phyloP scores from a whole-genome alignment of 208 protist genomes.

The Trypanosoma platydactyli region DNA sequence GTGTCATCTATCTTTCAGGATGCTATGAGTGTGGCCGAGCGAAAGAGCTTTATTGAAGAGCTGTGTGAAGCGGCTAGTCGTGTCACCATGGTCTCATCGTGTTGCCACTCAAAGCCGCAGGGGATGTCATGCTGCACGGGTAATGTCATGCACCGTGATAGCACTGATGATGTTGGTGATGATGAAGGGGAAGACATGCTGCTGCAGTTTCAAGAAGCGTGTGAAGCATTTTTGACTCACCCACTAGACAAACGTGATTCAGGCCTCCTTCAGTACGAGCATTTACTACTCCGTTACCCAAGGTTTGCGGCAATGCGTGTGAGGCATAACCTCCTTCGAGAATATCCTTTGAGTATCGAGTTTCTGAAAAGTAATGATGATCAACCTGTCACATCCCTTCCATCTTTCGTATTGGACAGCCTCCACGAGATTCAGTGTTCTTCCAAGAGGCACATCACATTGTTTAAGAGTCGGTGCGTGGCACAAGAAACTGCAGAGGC shows the following conservation, averaged over 20 bases:
- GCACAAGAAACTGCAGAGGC: conserved; percentile 16
- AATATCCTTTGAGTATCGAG: conserved; percentile 25
- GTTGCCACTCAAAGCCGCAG: neutral
- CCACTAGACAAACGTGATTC: conserved; percentile 13
- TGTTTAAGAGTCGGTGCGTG: conserved; percentile 8
- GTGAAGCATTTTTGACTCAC: conserved; percentile 39
- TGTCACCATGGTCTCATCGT: too few relatives aligned
- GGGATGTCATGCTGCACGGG: neutral
- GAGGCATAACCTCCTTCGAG: conserved; percentile 42
- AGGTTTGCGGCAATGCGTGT: conserved; percentile 37
- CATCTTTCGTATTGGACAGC: neutral
- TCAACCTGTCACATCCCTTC: neutral
- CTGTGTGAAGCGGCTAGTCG: conserved; percentile 9
- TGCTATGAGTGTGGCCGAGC: conserved; percentile 18
- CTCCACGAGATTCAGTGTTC: neutral
- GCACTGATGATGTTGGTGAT: conserved; percentile 1
- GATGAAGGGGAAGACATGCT: conserved; percentile 11
- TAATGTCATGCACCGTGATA: neutral
- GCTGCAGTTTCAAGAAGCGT: conserved; percentile 33
- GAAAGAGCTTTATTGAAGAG: conserved; percentile 28
- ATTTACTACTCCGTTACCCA: conserved; percentile 34
- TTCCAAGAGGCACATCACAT: neutral
- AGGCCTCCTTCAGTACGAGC: conserved; percentile 17
- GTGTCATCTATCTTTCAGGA: conserved; percentile 28
- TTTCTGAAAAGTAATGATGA: neutral